A percentile compares a stretch with the other conserved stretches of the same genome.
These are phyloP conservation scores for Coix lacrymajobi DNA, from an alignment of 176 grass and related monocot species.

Conservation along the genomic window DNA sequence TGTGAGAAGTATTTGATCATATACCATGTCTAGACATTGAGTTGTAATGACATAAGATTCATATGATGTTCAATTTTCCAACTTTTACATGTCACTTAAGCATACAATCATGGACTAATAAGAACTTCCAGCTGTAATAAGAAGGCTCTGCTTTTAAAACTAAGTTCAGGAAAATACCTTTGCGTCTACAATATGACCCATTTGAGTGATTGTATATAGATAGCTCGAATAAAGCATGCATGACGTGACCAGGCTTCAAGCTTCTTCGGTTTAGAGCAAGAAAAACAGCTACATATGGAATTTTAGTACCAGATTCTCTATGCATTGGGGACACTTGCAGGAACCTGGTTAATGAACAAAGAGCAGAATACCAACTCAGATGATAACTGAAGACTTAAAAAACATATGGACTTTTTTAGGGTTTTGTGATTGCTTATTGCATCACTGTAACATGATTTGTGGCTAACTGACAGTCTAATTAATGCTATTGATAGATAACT, in stretches of 20 bases:
- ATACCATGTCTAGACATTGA: neutral
- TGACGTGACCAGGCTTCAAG: neutral
- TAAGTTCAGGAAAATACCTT: slow-evolving; percentile 19
- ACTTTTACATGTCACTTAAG: neutral
- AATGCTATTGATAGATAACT: neutral
- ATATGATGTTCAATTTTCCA: neutral
- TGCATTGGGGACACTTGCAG: neutral
- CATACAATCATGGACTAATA: neutral
- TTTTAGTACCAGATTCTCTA: neutral
- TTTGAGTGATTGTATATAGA: slow-evolving; percentile 34
- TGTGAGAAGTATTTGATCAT: neutral
- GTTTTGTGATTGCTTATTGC: neutral
- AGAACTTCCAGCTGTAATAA: neutral
- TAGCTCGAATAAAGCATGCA: slow-evolving; percentile 11
- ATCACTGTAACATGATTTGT: neutral
- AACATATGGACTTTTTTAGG: neutral
- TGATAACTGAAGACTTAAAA: neutral
- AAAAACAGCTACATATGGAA: neutral
- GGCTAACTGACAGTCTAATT: neutral
- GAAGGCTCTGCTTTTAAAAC: neutral
- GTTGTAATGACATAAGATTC: neutral
- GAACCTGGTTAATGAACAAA: slow-evolving; percentile 6
- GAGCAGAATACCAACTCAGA: neutral
- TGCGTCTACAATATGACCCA: neutral
- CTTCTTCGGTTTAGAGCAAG: neutral